Conservation (phyloP, 148 eudicot species). For the Simmondsia chinensis region DNA sequence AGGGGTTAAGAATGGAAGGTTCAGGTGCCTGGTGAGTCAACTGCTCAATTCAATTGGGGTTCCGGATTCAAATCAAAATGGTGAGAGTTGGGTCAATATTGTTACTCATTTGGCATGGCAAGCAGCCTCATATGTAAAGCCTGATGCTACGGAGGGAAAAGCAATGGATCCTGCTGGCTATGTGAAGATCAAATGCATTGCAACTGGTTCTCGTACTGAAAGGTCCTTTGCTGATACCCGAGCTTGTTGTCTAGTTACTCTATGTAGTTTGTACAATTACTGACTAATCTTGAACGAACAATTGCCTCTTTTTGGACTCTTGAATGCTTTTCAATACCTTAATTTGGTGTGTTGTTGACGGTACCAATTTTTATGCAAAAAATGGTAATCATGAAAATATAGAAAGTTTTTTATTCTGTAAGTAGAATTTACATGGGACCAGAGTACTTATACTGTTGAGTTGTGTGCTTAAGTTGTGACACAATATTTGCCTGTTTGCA, state of each 20-base stretch:
- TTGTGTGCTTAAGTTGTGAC: too few species aligned
- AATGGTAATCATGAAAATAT: too few species aligned
- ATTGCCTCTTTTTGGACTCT: too few species aligned
- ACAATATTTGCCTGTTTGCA: too few species aligned
- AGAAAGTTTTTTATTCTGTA: too few species aligned
- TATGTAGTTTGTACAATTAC: not conserved
- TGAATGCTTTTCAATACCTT: too few species aligned
- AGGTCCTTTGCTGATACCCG: slow-evolving; percentile 32
- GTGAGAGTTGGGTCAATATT: slow-evolving; percentile 65
- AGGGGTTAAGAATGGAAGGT: slow-evolving; percentile 76
- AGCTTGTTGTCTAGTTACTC: not conserved
- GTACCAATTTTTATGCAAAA: not conserved
- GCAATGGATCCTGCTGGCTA: slow-evolving; percentile 87
- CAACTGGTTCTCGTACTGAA: slow-evolving; percentile 55
- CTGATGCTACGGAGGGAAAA: slow-evolving; percentile 55
- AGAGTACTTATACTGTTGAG: too few species aligned
- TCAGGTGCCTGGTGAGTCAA: slow-evolving; percentile 62
- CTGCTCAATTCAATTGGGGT: slow-evolving; percentile 55
- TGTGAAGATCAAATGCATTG: slow-evolving; percentile 89
- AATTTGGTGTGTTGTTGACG: not conserved
- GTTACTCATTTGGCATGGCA: slow-evolving; percentile 83
- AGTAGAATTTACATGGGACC: too few species aligned
- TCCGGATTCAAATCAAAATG: slow-evolving; percentile 21
- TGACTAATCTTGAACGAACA: not conserved
- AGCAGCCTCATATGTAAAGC: slow-evolving; percentile 74